Evolutionary conservation across 768 basidiomycete species (phyloP), one percentile per base, ranked within the genome.

Genomic region (Mycena floridula): DNA sequence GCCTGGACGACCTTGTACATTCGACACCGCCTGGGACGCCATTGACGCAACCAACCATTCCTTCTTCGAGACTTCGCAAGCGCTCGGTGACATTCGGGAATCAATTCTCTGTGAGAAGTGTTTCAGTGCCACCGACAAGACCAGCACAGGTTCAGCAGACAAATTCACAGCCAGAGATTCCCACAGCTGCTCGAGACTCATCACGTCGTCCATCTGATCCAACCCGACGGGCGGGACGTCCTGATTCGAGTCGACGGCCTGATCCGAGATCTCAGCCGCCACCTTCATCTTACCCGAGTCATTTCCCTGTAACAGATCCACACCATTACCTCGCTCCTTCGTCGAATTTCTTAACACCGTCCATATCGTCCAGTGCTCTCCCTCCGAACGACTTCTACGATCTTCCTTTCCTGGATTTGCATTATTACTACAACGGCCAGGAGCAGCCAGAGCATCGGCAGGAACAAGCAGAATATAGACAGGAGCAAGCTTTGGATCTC

Each of bases 401-500:
- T 48, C 60, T 86, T 2, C 77, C 83, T 2, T 88, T 85, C 61
- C 68, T 88, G 44, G 85, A 88, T 57, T 57, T 88, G 59, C 85
- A 88, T 56, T 85, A 85, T 57, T 81, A 81, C 47, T n/a, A n/a
- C n/a, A n/a, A n/a, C n/a, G n/a, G n/a, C n/a, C n/a, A n/a, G 67
- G 67, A 18, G 40, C 43, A 41, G 18, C 18, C 24, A 13, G 5
- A 22, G n/a, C 28, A n/a, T 20, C 22, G 48, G 35, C 23, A 15
- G 16, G 43, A 23, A n/a, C 22, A 32, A 39, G 32, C 4, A 22
- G 3, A 15, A 39, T n/a, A n/a, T n/a, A n/a, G n/a, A n/a, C n/a
- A 24, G 50, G 64, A n/a, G 15, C 65, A 67, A 48, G 70, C 70
- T 27, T 51, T 72, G 45, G 70, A 72, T 48, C 52, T 72, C 4